These are phyloP conservation scores for Saccharomycopsis sp. DNA, from an alignment of 805 yeast genomes.

Conservation along the genomic window DNA sequence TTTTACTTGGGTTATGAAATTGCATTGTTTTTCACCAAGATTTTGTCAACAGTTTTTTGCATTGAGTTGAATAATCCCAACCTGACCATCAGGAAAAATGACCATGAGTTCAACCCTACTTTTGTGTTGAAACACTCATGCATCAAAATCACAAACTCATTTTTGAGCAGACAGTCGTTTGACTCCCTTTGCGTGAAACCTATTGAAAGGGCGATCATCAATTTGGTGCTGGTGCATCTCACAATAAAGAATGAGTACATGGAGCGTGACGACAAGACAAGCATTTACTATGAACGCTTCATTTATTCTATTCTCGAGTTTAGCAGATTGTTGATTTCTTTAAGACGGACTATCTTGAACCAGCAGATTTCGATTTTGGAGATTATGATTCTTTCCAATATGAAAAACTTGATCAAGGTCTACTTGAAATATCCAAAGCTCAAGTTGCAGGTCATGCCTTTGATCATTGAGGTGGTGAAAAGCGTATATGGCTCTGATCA, in stretches of 20 bases:
- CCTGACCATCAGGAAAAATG: not conserved
- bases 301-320: conserved; percentile 44
- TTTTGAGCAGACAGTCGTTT: conserved; percentile 43
- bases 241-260: too few relatives aligned
- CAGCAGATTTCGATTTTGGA: conserved; percentile 52
- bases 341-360: conserved; percentile 41
- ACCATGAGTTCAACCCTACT: conserved; percentile 12
- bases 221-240: not conserved
- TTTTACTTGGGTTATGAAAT: conserved; percentile 50
- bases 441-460: conserved; percentile 42
- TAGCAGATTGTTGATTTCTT: conserved; percentile 44
- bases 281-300: conserved; percentile 43
- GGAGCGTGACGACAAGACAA: conserved; percentile 37
- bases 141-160: conserved; percentile 41
- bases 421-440: conserved; percentile 43
- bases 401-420: conserved; percentile 48
- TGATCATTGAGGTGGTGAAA: conserved; percentile 49
- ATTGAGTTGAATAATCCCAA: conserved; percentile 30
- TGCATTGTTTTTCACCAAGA: conserved; percentile 44
- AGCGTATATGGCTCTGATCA: conserved; percentile 27
- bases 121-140: conserved; percentile 45
- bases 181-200: conserved; percentile 49
- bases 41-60: conserved; percentile 47
- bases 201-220: conserved; percentile 37
- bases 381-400: conserved; percentile 41